phyloP scores from a whole-genome alignment of 345 rosid genomes.

The Nephelium lappaceum region DNA sequence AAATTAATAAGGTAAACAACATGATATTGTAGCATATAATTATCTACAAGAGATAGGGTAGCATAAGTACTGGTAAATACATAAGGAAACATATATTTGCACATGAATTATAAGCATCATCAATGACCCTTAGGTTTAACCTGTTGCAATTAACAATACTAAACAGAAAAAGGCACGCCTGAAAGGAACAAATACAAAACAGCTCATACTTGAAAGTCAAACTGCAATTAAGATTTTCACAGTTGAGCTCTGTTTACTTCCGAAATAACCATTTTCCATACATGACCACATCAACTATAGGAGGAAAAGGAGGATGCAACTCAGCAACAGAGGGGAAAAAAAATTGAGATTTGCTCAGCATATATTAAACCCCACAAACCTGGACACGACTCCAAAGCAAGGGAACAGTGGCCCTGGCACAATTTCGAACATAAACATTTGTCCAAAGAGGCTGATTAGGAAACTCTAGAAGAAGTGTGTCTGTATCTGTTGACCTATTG shows the following conservation, averaged over 20 bases:
- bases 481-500: constrained; percentile 86
- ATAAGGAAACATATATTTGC: background rate
- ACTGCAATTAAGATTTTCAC: background rate
- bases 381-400: constrained; percentile 99
- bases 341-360: background rate
- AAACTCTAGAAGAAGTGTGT: constrained; percentile 92
- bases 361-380: constrained; percentile 51
- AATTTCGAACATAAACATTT: constrained; percentile 82
- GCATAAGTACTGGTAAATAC: constrained; percentile 11
- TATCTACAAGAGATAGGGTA: background rate
- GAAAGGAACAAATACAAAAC: background rate
- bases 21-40: background rate
- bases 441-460: constrained; percentile 96
- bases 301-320: background rate
- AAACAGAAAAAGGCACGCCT: background rate
- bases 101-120: constrained; percentile 1
- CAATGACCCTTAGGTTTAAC: background rate
- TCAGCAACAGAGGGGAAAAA: background rate
- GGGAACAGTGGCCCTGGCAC: constrained; percentile 93
- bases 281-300: background rate
- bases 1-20: background rate
- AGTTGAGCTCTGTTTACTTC: background rate
- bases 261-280: background rate
- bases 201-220: background rate
- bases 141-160: background rate